phyloP scores from a whole-genome alignment of 1,284 basidiomycete genomes.

The Rhodotorula sp. region DNA sequence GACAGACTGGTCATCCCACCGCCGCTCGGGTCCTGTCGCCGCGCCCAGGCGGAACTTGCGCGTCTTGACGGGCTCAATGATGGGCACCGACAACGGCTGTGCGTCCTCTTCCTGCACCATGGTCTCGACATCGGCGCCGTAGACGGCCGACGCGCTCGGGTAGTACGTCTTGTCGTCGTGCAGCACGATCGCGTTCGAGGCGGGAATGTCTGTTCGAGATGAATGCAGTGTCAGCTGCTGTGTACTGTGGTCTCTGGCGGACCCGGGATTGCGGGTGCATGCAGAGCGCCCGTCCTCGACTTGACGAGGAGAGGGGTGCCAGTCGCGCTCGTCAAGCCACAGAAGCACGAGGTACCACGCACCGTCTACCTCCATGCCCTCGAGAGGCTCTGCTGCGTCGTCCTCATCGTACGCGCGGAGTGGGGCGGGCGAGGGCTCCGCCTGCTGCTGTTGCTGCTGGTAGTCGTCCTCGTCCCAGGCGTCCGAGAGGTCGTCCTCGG shows the following conservation, averaged over 20 bases:
- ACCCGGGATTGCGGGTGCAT: background rate
- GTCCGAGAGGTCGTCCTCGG: conserved; percentile 72
- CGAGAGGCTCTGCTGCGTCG: conserved; percentile 57
- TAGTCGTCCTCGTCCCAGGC: conserved; percentile 53
- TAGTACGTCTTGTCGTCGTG: conserved; percentile 99
- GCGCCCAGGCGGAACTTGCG: conserved; percentile 75
- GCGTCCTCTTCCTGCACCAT: conserved; percentile 98
- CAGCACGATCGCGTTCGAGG: conserved; percentile 39
- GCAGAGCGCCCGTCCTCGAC: background rate
- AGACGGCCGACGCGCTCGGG: conserved; percentile 85
- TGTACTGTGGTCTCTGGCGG: too few species aligned
- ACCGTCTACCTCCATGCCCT: conserved; percentile 81
- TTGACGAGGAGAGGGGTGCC: too few species aligned
- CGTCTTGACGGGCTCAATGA: conserved; percentile 91
- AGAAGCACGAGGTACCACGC: too few species aligned
- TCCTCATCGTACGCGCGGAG: conserved; percentile 53
- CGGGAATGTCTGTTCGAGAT: conserved; percentile 26
- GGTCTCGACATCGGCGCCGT: conserved; percentile 91
- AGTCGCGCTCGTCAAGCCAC: too few species aligned
- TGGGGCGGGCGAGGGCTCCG: conserved; percentile 51
- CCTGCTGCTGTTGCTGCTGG: conserved; percentile 30
- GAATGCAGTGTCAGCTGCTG: background rate
- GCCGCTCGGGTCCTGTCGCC: conserved; percentile 80
- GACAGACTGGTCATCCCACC: conserved; percentile 87
- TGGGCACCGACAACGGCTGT: conserved; percentile 91